Evolutionary conservation across 208 protist genomes (phyloP).

Genomic region (Leishmania major): DNA sequence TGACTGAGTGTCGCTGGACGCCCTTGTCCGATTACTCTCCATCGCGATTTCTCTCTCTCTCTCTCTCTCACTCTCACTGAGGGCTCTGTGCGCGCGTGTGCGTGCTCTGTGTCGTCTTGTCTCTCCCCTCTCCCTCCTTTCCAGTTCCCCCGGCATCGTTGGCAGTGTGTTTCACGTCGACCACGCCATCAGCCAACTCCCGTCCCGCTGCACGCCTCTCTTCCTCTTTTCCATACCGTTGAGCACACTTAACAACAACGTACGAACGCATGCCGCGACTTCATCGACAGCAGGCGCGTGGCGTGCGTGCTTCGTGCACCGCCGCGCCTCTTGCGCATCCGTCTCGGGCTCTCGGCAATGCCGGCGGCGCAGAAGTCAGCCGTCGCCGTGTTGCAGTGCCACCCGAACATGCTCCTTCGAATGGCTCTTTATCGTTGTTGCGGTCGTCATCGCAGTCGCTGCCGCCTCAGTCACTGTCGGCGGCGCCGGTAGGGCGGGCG

Average conservation of each 20-base stretch:
- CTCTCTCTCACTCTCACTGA: no score
- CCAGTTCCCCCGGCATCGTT: no score
- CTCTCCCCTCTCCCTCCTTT: no score
- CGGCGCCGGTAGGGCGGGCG: not conserved
- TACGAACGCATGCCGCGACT: not conserved
- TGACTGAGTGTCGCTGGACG: no score
- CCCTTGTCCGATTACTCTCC: no score
- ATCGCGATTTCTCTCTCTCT: no score
- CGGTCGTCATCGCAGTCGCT: not conserved
- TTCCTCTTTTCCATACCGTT: not conserved
- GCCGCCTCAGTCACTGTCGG: not conserved
- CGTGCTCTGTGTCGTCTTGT: not conserved
- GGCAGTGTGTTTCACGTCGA: no score
- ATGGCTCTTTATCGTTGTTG: not conserved
- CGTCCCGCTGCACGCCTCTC: no score
- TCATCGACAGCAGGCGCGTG: not conserved
- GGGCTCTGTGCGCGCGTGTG: not conserved
- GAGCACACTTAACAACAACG: not conserved
- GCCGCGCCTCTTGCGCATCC: not conserved
- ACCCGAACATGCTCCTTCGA: not conserved
- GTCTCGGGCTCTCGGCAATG: not conserved
- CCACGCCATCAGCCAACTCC: no score
- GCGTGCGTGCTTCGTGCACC: not conserved
- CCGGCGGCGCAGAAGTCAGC: not conserved
- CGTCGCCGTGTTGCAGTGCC: not conserved